Evolutionary conservation across 2,329 filamentous ascomycete species (phyloP).

Genomic region (Aureobasidium sp.): DNA sequence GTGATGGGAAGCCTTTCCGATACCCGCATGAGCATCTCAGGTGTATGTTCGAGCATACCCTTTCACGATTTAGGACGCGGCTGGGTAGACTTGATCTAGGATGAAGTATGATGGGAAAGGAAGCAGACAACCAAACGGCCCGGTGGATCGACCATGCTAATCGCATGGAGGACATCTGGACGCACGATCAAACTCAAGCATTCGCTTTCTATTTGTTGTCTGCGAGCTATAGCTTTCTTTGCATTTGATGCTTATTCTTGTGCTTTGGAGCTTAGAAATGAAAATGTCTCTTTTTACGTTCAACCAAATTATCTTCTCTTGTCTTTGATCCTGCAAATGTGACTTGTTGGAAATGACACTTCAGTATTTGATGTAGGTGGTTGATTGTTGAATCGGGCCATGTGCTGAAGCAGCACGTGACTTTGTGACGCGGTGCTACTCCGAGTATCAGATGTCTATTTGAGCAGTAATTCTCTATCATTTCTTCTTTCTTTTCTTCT

Average conservation of each 20-base stretch:
- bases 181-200: background rate
- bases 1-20: constrained; percentile 15
- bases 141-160: constrained; percentile 5
- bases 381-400: background rate
- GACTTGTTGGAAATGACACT: background rate
- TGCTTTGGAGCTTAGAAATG: constrained; percentile 8
- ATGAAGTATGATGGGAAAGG: constrained; percentile 2
- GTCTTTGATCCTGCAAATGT: background rate
- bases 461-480: too few species aligned
- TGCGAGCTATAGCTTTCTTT: constrained; percentile 11
- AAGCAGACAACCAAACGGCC: background rate
- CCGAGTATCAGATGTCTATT: too few species aligned
- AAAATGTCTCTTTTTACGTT: constrained; percentile 14
- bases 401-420: too few species aligned
- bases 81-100: constrained; percentile 16
- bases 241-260: background rate
- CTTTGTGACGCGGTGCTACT: too few species aligned
- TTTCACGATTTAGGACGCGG: constrained; percentile 11
- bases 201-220: constrained; percentile 6
- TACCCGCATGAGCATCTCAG: constrained; percentile 14
- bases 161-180: constrained; percentile 1
- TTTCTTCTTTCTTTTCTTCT: too few species aligned
- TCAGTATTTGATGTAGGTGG: background rate
- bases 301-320: background rate
- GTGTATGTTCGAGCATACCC: constrained; percentile 11